phyloP scores from a whole-genome alignment of 345 rosid genomes.

The Excoecaria cochinchinensis region DNA sequence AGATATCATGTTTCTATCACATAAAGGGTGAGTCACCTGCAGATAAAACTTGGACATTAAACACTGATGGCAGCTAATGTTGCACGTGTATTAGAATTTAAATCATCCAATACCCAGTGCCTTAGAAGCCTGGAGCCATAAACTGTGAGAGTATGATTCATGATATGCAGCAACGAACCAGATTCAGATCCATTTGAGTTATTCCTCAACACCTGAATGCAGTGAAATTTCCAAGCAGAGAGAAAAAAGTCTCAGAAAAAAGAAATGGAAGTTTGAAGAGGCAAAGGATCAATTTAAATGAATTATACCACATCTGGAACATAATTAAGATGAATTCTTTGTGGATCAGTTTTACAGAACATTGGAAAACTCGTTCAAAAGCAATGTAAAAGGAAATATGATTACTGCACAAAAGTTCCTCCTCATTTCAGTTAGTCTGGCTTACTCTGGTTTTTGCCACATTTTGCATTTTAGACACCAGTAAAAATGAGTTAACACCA shows the following conservation, averaged over 20 bases:
- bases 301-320: background rate
- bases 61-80: background rate
- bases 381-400: background rate
- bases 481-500: no score
- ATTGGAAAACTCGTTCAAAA: background rate
- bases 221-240: slow-evolving; percentile 9
- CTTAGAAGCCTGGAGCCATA: slow-evolving; percentile 90
- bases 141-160: slow-evolving; percentile 76
- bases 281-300: no score
- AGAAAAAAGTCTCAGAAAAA: slow-evolving; percentile 14
- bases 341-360: background rate
- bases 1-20: slow-evolving; percentile 71
- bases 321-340: background rate
- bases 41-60: slow-evolving; percentile 25
- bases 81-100: slow-evolving; percentile 3
- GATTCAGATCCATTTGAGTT: slow-evolving; percentile 75
- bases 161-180: slow-evolving; percentile 70
- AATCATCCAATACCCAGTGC: slow-evolving; percentile 68
- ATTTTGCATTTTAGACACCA: no score
- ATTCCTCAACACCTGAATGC: slow-evolving; percentile 66
- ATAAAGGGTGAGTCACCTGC: slow-evolving; percentile 92
- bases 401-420: background rate
- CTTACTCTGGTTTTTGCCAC: no score
- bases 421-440: background rate
- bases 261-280: background rate